Base-by-base conservation (phyloP, 2,329 filamentous ascomycete genomes). In the Trichophyton rubrum region DNA sequence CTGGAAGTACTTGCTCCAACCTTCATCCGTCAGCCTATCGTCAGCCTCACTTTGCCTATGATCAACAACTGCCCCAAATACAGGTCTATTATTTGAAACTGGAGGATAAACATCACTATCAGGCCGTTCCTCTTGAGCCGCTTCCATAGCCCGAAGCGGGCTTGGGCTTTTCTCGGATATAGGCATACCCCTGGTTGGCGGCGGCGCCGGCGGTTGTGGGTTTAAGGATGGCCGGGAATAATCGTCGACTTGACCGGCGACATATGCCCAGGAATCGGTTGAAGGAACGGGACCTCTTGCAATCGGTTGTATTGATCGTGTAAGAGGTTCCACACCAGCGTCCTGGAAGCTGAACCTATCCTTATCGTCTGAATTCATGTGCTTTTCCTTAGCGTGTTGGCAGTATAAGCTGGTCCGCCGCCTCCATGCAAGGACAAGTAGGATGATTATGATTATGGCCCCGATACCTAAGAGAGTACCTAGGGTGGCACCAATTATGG, bases 401-500 rank as follows among this genome's bases (percentile, higher is more conserved):
- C 45, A 15, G 53, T 59, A 61, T 51, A 60, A 59, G 30, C 58
- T 62, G 3, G 56, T 58, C 55, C 63, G 60, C 35, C 60, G 63
- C 40, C 59, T 64, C 64, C 64, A 65, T 4, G 60, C 63, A 38
- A 65, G 55, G 11, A 87, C 78, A 58, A 93, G 77, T 20, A 96
- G 79, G n/a, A 90, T 70, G 1, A 88, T 71, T 27, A 88, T 79
- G n/a, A 95, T 76, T 5, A 96, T 70, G 0, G 84, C 74, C 20
- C 87, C 84, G 59, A 90, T 77, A 17, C 88, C 90, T 59, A 88
- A 82, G 22, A 96, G 84, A n/a, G 86, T 85, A 11, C 91, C 90
- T 0, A 97, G 79, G 0, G 88, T 88, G 58, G 89, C 88, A 38
- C 89, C 91, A 1, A 96, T 80, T 30, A 96, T 86, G 6, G 84